These are phyloP conservation scores for Komagataea norvegica DNA, from an alignment of 1,139 yeast genomes.

Conservation along the genomic window DNA sequence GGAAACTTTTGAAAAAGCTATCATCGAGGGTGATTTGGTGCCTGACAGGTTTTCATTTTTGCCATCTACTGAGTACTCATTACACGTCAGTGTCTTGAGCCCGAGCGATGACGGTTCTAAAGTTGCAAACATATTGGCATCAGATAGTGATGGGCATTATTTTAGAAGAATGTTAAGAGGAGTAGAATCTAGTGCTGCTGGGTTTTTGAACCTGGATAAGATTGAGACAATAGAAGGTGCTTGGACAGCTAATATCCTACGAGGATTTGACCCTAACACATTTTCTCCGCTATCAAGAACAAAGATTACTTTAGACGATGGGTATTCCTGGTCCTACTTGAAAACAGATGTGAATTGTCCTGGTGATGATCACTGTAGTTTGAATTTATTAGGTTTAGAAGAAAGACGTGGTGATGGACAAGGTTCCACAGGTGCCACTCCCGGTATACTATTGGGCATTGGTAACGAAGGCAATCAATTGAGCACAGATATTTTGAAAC, in stretches of 20 bases:
- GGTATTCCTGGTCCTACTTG: conserved; percentile 55
- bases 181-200: conserved; percentile 37
- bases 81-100: conserved; percentile 49
- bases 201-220: conserved; percentile 42
- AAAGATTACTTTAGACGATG: conserved; percentile 59
- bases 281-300: conserved; percentile 30
- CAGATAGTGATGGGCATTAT: conserved; percentile 61
- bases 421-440: conserved; percentile 59
- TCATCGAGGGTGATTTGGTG: conserved; percentile 41
- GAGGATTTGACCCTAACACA: conserved; percentile 22
- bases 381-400: conserved; percentile 49
- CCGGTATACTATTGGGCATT: conserved; percentile 63
- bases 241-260: conserved; percentile 51
- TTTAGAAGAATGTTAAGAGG: conserved; percentile 45
- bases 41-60: conserved; percentile 47
- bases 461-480: conserved; percentile 48
- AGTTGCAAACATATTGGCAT: conserved; percentile 44
- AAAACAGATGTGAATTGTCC: conserved; percentile 45
- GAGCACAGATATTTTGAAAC: conserved; percentile 25
- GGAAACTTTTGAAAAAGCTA: conserved; percentile 44
- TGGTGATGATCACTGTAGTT: conserved; percentile 44
- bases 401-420: conserved; percentile 54
- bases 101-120: conserved; percentile 13
- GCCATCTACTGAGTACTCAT: conserved; percentile 51
- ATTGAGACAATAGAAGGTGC: conserved; percentile 66